Conservation (phyloP, 228 moss, liverwort and hornwort species). For the Sphagnum magellanicum region DNA sequence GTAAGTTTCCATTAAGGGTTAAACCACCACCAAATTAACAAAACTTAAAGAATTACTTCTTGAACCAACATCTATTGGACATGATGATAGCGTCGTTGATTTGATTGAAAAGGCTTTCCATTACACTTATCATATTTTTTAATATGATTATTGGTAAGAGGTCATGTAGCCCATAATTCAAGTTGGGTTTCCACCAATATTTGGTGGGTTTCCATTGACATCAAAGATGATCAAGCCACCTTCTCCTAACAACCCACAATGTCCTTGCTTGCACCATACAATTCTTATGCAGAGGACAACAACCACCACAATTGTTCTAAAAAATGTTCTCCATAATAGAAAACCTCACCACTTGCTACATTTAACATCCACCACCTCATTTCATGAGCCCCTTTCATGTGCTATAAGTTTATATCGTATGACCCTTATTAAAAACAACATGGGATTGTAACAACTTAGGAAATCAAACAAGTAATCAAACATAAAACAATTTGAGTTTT, state of each 20-base stretch:
- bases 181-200: too few relatives aligned
- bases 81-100: conserved; percentile 19
- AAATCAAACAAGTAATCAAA: too few relatives aligned
- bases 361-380: too few relatives aligned
- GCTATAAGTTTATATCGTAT: too few relatives aligned
- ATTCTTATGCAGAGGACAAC: conserved; percentile 28
- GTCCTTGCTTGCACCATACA: conserved; percentile 30
- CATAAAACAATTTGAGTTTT: too few relatives aligned
- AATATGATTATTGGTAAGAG: conserved; percentile 24
- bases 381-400: too few relatives aligned
- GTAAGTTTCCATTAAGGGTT: too few relatives aligned
- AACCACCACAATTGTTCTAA: conserved; percentile 41
- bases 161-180: conserved; percentile 31
- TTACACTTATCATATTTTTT: conserved; percentile 27
- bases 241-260: conserved; percentile 41
- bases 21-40: too few relatives aligned
- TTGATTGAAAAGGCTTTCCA: conserved; percentile 42
- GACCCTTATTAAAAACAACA: too few relatives aligned
- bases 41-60: conserved; percentile 13
- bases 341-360: conserved; percentile 40
- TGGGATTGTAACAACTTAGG: too few relatives aligned
- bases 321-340: conserved; percentile 40
- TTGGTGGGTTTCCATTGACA: conserved; percentile 11
- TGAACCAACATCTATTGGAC: conserved; percentile 14
- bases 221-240: conserved; percentile 49